These are phyloP conservation scores for Avena atlantica DNA, from an alignment of 176 grass and related monocot species.

Conservation along the genomic window DNA sequence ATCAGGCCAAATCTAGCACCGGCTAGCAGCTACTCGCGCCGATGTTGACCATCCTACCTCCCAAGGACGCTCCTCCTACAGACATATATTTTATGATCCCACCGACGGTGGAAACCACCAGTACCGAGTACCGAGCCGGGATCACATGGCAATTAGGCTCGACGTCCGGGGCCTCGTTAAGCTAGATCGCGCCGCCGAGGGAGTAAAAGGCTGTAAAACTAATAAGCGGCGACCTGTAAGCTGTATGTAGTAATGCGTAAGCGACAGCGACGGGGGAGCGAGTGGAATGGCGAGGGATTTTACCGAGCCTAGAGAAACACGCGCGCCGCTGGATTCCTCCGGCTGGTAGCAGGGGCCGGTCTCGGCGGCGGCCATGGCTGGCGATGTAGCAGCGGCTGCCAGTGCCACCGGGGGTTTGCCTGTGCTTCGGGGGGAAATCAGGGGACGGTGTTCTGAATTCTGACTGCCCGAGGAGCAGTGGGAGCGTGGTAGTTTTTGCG, in stretches of 20 bases:
- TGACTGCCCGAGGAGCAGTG: background rate
- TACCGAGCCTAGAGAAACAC: conserved; percentile 16
- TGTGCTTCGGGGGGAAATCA: background rate
- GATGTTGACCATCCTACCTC: conserved; percentile 46
- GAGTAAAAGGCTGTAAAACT: background rate
- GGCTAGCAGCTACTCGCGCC: conserved; percentile 23
- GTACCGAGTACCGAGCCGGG: background rate
- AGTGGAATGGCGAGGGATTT: conserved; percentile 31
- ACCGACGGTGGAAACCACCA: conserved; percentile 28
- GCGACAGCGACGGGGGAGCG: conserved; percentile 33
- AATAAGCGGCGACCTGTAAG: background rate
- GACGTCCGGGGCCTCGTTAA: background rate
- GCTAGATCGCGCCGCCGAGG: conserved; percentile 38
- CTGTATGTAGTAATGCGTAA: conserved; percentile 41
- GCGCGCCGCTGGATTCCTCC: background rate
- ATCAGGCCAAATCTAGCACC: conserved; percentile 48
- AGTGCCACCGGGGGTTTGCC: background rate
- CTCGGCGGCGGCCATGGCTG: conserved; percentile 41
- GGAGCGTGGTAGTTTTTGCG: background rate
- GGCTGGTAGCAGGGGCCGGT: background rate
- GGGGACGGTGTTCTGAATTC: background rate
- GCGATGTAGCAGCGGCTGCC: background rate
- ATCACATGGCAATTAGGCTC: conserved; percentile 8
- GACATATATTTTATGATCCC: conserved; percentile 26
- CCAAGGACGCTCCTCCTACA: conserved; percentile 31